Base-by-base conservation (phyloP, 2,329 filamentous ascomycete genomes). In the Fusarium sp. region DNA sequence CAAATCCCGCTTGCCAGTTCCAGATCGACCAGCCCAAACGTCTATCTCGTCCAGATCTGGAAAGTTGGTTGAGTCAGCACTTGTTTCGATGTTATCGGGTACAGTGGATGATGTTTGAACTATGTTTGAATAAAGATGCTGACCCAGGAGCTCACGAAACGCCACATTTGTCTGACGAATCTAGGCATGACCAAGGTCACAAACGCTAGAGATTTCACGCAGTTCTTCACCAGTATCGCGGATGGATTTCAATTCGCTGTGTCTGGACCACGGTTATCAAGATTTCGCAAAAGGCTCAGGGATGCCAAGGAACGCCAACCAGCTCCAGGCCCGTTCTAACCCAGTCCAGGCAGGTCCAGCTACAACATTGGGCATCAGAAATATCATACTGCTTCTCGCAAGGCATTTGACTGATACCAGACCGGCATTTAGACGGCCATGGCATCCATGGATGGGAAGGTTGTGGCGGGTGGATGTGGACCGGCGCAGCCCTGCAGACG, bases 301-400 rank as follows among this genome's bases (percentile, higher is more conserved):
- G 57, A 20, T 36, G 38, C 57, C 33, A 38, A 36, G 22, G 22
- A 29, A 6, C 57, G 31, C 40, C 20, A 14, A 49, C 40, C 29
- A 62, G 57, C 17, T 60, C 35, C 22, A 59, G 40, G 24, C 27
- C 44, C 14, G 29, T 60, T 44, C 70, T 71, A 73, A 38, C 57
- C 63, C 35, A 49, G 49, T 57, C 29, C 36, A 60, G 67, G 64
- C 51, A 63, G 38, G 61, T 44, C 29, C 29, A 27, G 16, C 12
- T 38, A 31, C 35, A 35, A 10, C 38, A 16, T 40, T 27, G 14
- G 33, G n/a, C 27, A 20, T 24, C 31, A 46, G 35, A 29, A 49
- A 58, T 24, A 36, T 35, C 36, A 35, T 57, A 16, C 42, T 64
- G 31, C 56, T 44, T 24, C 53, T n/a, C 35, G 14, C 5, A 40